Evolutionary conservation across 345 rosid genomes (phyloP).

Genomic region (Eucalyptus regnans): DNA sequence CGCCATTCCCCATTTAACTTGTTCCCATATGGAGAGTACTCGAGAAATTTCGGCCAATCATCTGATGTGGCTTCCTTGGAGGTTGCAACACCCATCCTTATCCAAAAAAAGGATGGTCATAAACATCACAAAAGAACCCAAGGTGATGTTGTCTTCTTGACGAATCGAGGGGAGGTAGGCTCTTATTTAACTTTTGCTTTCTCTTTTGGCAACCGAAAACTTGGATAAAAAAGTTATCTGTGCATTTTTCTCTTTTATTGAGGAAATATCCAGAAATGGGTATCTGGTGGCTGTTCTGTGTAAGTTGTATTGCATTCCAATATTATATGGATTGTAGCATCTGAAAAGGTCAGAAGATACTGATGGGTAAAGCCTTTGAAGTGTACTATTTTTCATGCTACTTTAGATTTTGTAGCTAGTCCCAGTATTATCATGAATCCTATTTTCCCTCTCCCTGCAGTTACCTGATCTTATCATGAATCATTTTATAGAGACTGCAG

Average conservation of each 20-base stretch:
- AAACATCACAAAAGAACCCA: constrained; percentile 76
- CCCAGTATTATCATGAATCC: neutral
- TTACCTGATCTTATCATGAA: neutral
- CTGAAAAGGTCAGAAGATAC: neutral
- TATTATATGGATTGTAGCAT: neutral
- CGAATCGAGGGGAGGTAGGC: constrained; percentile 96
- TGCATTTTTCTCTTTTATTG: neutral
- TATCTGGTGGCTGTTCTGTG: neutral
- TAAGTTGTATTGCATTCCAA: neutral
- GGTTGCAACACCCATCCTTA: constrained; percentile 93
- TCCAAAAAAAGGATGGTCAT: constrained; percentile 78
- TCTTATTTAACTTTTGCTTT: neutral
- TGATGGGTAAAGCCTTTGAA: neutral
- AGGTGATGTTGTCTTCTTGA: constrained; percentile 87
- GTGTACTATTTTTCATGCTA: neutral
- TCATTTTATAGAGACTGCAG: neutral
- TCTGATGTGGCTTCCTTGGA: constrained; percentile 58
- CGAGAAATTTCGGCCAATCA: constrained; percentile 54
- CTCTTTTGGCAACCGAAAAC: neutral
- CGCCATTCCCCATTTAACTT: constrained; percentile 74
- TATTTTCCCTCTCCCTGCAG: neutral
- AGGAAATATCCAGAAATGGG: neutral
- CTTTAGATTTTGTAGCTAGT: neutral
- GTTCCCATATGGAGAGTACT: constrained; percentile 70
- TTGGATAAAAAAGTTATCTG: neutral